These are phyloP conservation scores for Hemisphaericaspora xylofermentans DNA, from an alignment of 1,139 yeast genomes.

Conservation along the genomic window DNA sequence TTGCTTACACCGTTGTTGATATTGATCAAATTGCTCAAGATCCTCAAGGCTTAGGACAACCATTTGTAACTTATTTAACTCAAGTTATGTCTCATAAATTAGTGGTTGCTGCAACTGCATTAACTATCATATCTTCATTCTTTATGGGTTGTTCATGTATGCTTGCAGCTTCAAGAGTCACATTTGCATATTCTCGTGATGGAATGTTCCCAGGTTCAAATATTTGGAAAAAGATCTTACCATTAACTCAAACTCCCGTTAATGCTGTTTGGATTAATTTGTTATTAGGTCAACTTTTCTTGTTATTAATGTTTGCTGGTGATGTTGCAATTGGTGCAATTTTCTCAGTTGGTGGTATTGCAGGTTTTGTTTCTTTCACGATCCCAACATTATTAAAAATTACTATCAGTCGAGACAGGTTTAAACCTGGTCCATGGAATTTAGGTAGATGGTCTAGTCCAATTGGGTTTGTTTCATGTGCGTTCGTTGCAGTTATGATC, in stretches of 20 bases:
- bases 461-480: constrained; percentile 34
- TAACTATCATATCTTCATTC: constrained; percentile 59
- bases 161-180: constrained; percentile 69
- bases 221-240: constrained; percentile 55
- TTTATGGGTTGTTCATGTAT: constrained; percentile 72
- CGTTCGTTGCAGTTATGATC: constrained; percentile 59
- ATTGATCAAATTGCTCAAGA: constrained; percentile 50
- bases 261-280: constrained; percentile 69
- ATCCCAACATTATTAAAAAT: constrained; percentile 64
- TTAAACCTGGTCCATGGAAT: constrained; percentile 70
- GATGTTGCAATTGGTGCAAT: constrained; percentile 71
- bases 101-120: constrained; percentile 55
- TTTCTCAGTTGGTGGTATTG: constrained; percentile 75
- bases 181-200: constrained; percentile 70
- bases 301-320: constrained; percentile 65
- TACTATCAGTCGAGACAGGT: constrained; percentile 52
- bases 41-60: constrained; percentile 59
- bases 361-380: constrained; percentile 70
- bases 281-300: constrained; percentile 53
- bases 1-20: constrained; percentile 63
- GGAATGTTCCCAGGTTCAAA: constrained; percentile 63
- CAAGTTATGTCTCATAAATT: constrained; percentile 49
- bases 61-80: constrained; percentile 56
- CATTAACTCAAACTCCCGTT: constrained; percentile 62
- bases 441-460: constrained; percentile 56